Evolutionary conservation across 108 stramenopile species (phyloP), one percentile per base, ranked within the genome.

Genomic region (Mayamaea pseudoterrestris): DNA sequence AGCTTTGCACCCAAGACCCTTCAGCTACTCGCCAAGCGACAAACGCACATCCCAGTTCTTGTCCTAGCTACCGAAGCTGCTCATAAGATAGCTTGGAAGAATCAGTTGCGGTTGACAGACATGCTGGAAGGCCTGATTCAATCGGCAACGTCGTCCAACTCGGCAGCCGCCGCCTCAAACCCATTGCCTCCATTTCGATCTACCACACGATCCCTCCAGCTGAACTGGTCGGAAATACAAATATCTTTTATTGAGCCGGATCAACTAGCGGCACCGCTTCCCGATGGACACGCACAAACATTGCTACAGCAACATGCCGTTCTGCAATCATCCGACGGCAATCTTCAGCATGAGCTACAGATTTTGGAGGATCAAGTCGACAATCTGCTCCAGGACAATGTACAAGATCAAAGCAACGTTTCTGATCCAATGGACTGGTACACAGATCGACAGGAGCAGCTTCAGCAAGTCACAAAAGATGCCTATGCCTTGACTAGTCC

Each of bases 21-120:
- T n/a, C 34, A 51, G 25, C 32, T 71, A 16, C 49, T 90, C 21
- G 76, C 88, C 3, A 40, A 55, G 20, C 74, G 79, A 24, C 88
- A 90, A 68, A 61, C 69, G 7, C 75, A 60, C 25, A 50, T 84
- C 28, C 69, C 80, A 1, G 60, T 90, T 24, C 58, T 90, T 11
- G 48, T 90, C n/a, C 29, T 90, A 3, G 67, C 80, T 35, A 84
- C 87, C 11, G 74, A 83, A 50, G 42, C 57, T 3, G 79, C 87
- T 3, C 59, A 81, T 47, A 36, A 47, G 25, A 41, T 89, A 42
- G 81, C 82, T 12, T 53, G 68, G 59, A 83, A 80, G 46, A 89
- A 89, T 54, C 66, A 71, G 20, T 52, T 83, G 34, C 74, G 68
- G 21, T 50, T 89, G n/a, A 35, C 50, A 1, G 80, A 81, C 50